Base-by-base conservation (phyloP, 805 yeast species). In the Myxozyma lipomycoides region DNA sequence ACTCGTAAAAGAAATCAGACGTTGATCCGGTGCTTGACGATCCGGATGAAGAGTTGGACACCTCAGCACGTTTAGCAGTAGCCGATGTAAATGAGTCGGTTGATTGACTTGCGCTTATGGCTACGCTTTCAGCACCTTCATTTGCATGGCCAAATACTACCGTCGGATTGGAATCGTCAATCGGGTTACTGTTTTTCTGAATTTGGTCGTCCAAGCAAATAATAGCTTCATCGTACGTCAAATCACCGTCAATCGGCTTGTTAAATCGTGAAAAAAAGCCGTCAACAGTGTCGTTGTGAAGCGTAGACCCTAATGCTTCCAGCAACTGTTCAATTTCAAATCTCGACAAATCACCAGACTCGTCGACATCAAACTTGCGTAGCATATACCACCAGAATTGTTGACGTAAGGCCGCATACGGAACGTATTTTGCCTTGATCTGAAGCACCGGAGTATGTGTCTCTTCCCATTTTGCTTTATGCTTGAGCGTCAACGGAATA, bases 311-410 rank as follows among this genome's bases (percentile, higher is more conserved):
- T 28, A 84, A 64, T 1, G 82, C 70, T 48, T 80, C 91, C 43
- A 90, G 70, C 62, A 86, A 76, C 2, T 83, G 72, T 1, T 75
- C 74, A 23, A 88, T 65, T 61, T 86, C 93, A 40, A 80, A 72
- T 41, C 79, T 70, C 58, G 80, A 81, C 55, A 79, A 71, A 7
- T 68, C 61, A 2, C 72, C 69, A 10, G 67, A 67, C 22, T 73
- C 78, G 46, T 67, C 75, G 24, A 67, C 69, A 43, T 69, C 79
- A 59, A 75, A 82, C 19, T 52, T 52, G 32, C 74, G 76, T 15
- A 86, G 70, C 4, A 87, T 70, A 9, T 78, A 72, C 38, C 72
- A 68, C 91, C 95, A 88, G 57, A 90, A 78, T 46, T 81, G 81
- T 55, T 76, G 77, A 55, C 90, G 73, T 43, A 89, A 70, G 2